Conservation (phyloP, 2,329 filamentous ascomycete genomes). For the Fusarium aywerte region DNA sequence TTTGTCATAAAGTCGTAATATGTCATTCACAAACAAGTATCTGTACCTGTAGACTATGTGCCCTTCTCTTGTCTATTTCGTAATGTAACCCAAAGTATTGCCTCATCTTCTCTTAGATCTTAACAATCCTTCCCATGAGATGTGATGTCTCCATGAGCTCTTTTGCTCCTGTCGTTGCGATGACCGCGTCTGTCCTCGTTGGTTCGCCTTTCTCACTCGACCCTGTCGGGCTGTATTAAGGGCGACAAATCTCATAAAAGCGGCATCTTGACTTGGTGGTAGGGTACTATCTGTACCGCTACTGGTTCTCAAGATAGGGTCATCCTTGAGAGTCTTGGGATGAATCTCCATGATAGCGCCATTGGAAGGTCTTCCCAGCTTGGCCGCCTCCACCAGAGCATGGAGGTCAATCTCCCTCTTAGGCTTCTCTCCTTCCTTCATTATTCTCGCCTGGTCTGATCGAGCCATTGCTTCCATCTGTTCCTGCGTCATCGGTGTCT, state of each 20-base stretch:
- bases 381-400: constrained; percentile 49
- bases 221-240: constrained; percentile 15
- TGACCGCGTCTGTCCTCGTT: not conserved
- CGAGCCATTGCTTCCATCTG: constrained; percentile 40
- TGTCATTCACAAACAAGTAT: constrained; percentile 23
- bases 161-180: constrained; percentile 15
- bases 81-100: not conserved
- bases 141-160: constrained; percentile 30
- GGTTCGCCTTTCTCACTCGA: constrained; percentile 13
- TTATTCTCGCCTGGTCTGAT: constrained; percentile 30
- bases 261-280: constrained; percentile 56
- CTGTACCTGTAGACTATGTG: not conserved
- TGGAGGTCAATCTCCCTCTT: constrained; percentile 47
- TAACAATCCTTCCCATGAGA: constrained; percentile 43
- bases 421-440: constrained; percentile 32
- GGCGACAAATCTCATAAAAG: constrained; percentile 47
- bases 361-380: constrained; percentile 38
- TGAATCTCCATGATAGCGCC: constrained; percentile 54
- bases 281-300: constrained; percentile 41
- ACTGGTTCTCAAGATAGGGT: constrained; percentile 51
- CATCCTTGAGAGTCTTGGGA: constrained; percentile 54
- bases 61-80: not conserved
- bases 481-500: constrained; percentile 40
- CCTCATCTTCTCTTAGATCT: constrained; percentile 41
- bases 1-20: constrained; percentile 42